phyloP scores from a whole-genome alignment of 148 eudicot genomes.

The Camellia granthamiana region DNA sequence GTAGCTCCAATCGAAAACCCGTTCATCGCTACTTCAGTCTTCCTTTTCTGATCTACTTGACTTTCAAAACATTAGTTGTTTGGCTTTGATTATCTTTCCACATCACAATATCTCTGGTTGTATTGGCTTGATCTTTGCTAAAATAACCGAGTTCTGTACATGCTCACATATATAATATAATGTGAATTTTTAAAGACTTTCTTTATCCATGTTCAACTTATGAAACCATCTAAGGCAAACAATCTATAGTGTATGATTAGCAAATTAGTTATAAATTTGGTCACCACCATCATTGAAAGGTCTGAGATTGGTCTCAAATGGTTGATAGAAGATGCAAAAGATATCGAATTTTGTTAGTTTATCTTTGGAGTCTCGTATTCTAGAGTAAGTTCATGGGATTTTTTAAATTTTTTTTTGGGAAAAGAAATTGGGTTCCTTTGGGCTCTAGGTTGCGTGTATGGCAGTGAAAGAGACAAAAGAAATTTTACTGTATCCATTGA shows the following conservation, averaged over 20 bases:
- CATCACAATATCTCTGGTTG: too few species aligned
- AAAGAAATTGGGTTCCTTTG: too few species aligned
- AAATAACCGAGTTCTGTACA: too few species aligned
- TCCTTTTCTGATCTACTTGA: conserved; percentile 13
- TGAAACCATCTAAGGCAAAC: not conserved
- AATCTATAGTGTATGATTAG: not conserved
- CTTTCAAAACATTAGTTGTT: not conserved
- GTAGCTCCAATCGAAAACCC: conserved; percentile 21
- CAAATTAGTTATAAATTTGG: not conserved
- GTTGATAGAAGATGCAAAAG: not conserved
- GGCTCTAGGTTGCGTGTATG: too few species aligned
- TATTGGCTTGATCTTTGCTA: too few species aligned
- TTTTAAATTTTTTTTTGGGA: too few species aligned
- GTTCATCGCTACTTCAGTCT: conserved; percentile 4
- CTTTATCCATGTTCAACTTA: not conserved
- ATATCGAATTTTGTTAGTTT: too few species aligned
- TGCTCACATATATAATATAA: too few species aligned
- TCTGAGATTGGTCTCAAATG: not conserved
- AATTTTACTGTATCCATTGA: too few species aligned
- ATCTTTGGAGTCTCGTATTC: too few species aligned
- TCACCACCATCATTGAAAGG: not conserved
- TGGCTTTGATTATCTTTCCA: not conserved
- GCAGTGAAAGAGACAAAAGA: too few species aligned
- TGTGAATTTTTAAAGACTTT: not conserved
- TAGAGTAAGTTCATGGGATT: too few species aligned